A percentile compares a stretch with the other conserved stretches of the same genome.
These are phyloP conservation scores for Baeospora myosura DNA, from an alignment of 1,284 basidiomycete genomes.

Conservation along the genomic window DNA sequence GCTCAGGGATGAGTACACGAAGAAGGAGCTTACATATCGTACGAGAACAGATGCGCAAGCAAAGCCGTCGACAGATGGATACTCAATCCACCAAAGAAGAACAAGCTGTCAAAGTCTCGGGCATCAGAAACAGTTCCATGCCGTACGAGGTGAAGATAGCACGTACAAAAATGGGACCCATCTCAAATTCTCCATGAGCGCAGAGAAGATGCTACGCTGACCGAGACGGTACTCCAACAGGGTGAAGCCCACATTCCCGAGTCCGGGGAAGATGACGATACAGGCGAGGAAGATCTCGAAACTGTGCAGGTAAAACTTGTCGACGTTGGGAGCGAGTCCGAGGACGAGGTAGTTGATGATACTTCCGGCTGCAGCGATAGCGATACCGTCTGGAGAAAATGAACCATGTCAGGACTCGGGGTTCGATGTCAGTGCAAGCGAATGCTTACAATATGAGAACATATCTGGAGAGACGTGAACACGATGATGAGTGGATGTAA, in stretches of 20 bases:
- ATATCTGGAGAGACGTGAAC: neutral
- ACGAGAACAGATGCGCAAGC: conserved; percentile 76
- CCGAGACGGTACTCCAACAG: conserved; percentile 74
- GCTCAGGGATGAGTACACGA: neutral
- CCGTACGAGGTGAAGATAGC: neutral
- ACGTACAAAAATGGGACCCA: conserved; percentile 79
- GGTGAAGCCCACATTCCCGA: conserved; percentile 64
- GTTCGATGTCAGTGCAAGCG: neutral
- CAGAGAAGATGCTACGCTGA: conserved; percentile 42
- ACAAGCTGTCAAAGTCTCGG: conserved; percentile 47
- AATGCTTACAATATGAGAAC: too few relatives aligned
- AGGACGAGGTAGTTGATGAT: conserved; percentile 67
- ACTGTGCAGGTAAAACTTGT: conserved; percentile 64
- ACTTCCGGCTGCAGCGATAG: conserved; percentile 54
- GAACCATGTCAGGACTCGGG: conserved; percentile 44
- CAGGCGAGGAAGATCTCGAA: conserved; percentile 77
- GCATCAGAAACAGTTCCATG: neutral
- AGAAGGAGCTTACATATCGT: conserved; percentile 61
- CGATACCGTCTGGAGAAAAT: conserved; percentile 63
- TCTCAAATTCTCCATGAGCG: conserved; percentile 58
- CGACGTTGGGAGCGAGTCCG: conserved; percentile 57
- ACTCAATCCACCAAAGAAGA: conserved; percentile 78
- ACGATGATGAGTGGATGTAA: conserved; percentile 14
- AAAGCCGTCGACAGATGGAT: conserved; percentile 70
- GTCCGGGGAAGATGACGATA: conserved; percentile 65